phyloP scores from a whole-genome alignment of 768 basidiomycete genomes.

The Lentinula guzmanii region DNA sequence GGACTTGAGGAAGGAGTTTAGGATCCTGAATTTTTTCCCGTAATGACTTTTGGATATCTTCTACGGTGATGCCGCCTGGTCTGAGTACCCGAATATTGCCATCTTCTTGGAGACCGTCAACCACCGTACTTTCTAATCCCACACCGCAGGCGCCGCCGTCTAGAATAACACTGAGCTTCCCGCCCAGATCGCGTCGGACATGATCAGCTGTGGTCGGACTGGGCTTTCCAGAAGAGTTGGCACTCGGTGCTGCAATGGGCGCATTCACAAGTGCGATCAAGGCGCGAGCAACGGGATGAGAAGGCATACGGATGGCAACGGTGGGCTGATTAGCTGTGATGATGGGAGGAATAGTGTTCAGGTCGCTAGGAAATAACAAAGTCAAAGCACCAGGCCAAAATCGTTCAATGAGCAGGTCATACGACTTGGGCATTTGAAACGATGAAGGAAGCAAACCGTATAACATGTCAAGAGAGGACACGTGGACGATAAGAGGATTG shows the following conservation, averaged over 20 bases:
- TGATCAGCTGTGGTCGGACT: slow-evolving; percentile 89
- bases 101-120: slow-evolving; percentile 77
- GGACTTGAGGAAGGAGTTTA: slow-evolving; percentile 44
- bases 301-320: slow-evolving; percentile 91
- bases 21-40: slow-evolving; percentile 27
- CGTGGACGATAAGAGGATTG: slow-evolving; percentile 96
- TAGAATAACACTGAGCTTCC: slow-evolving; percentile 70
- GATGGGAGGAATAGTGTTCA: slow-evolving; percentile 55
- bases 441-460: slow-evolving; percentile 59
- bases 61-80: slow-evolving; percentile 90
- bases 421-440: slow-evolving; percentile 58
- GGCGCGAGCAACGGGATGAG: slow-evolving; percentile 87
- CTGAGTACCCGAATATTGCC: slow-evolving; percentile 77
- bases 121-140: slow-evolving; percentile 93
- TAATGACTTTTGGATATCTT: slow-evolving; percentile 69
- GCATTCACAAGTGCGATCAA: slow-evolving; percentile 69
- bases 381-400: slow-evolving; percentile 98
- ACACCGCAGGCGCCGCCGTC: slow-evolving; percentile 91
- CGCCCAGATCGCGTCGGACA: slow-evolving; percentile 71
- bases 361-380: slow-evolving; percentile 77
- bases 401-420: slow-evolving; percentile 65
- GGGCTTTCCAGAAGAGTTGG: slow-evolving; percentile 91
- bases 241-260: slow-evolving; percentile 91
- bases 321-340: slow-evolving; percentile 77
- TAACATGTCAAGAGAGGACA: slow-evolving; percentile 84